phyloP scores from a whole-genome alignment of 768 basidiomycete species.

The Trametes cinnabarina region DNA sequence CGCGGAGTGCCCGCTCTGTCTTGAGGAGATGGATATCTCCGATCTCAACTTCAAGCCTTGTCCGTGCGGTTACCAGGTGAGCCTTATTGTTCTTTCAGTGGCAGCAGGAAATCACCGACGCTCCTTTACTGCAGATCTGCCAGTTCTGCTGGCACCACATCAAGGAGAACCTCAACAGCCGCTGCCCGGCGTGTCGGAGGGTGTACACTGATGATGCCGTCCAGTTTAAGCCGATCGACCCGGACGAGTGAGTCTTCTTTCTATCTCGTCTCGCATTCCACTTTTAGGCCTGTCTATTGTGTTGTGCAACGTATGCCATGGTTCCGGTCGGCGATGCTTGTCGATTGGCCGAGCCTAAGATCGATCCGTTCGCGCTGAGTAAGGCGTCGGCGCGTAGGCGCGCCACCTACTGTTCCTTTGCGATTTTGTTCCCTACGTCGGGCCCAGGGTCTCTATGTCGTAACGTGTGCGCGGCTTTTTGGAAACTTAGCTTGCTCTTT shows the following conservation, averaged over 20 bases:
- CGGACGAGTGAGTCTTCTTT: slow-evolving; percentile 78
- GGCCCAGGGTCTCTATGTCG: too few relatives aligned
- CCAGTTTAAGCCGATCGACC: slow-evolving; percentile 92
- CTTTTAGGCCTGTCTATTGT: slow-evolving; percentile 11
- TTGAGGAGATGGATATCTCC: slow-evolving; percentile 98
- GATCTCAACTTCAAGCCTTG: slow-evolving; percentile 99
- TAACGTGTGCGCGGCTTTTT: too few relatives aligned
- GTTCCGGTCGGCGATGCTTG: background rate
- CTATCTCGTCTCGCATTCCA: background rate
- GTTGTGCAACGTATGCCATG: slow-evolving; percentile 1
- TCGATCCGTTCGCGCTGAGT: background rate
- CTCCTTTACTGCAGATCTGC: slow-evolving; percentile 66
- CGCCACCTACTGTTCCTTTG: background rate
- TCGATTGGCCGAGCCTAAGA: background rate
- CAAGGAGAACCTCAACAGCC: slow-evolving; percentile 91
- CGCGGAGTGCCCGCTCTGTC: slow-evolving; percentile 95
- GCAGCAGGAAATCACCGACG: background rate
- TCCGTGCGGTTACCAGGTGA: slow-evolving; percentile 95
- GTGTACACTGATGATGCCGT: slow-evolving; percentile 90
- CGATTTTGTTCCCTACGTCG: background rate
- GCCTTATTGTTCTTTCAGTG: slow-evolving; percentile 1
- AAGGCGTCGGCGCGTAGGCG: background rate
- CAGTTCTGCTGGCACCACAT: slow-evolving; percentile 99
- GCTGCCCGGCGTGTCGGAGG: slow-evolving; percentile 94
- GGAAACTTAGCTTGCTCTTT: too few relatives aligned